Evolutionary conservation across 225 moss, liverwort and hornwort species (phyloP), one percentile per base, ranked within the genome.

Genomic region (Marchantia polymorpha): DNA sequence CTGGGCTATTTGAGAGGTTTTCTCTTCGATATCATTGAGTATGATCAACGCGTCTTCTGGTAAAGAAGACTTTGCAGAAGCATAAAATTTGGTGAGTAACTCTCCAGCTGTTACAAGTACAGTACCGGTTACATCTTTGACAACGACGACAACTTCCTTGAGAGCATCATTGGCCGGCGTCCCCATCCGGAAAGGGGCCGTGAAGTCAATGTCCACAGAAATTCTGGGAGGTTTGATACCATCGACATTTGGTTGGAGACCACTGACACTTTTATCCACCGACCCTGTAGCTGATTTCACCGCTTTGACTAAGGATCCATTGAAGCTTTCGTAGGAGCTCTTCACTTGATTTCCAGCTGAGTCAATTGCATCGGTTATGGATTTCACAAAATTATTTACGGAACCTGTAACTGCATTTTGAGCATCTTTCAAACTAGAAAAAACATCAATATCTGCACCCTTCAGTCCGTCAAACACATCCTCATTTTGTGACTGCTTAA

Each of bases 81-180:
- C 78, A 83, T 99, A 99, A 55, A 86, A 77, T 49, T 91, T 82
- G 7, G 85, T 68, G 61, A 92, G 58, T 17, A 81, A 70, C 77
- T 85, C 85, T 51, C 85, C 90, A 27, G 91, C 76, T 53, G 85
- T 87, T 74, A 80, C 90, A 67, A 93, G 80, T 22, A 73, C 88
- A 79, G 89, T 80, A 55, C 89, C 89, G 70, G 89, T 77, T 53
- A 86, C 89, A 64, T 82, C 83, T 79, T 90, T 90, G 80, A 93
- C 92, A 73, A 85, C 83, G 52, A 81, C 78, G 39, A 93, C 91
- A 64, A 91, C 81, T 56, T 90, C 95, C 77, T 89, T 93, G 47
- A 99, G 88, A 81, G 90, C 81, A 87, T 99, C 86, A 83, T 92
- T 95, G 14, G 91, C 87, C 83, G 99, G 84, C 26, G 95, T 89